Conservation (phyloP, 2,329 filamentous ascomycete genomes). For the Stagonosporopsis chrysanthemi region DNA sequence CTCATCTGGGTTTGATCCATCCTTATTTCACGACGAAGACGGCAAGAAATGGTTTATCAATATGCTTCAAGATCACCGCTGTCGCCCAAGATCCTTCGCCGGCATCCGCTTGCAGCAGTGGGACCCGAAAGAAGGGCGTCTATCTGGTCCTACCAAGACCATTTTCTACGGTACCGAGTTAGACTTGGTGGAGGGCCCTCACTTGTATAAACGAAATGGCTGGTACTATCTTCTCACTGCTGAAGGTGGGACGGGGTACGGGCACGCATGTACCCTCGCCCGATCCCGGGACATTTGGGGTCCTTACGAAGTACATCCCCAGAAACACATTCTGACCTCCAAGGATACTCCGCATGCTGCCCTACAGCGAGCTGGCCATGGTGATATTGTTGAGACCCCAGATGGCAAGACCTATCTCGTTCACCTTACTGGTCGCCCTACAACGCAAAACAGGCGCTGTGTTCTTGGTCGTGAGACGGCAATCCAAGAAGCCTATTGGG, state of each 20-base stretch:
- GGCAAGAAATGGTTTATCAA: slow-evolving; percentile 50
- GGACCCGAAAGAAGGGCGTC: slow-evolving; percentile 56
- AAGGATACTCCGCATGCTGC: slow-evolving; percentile 44
- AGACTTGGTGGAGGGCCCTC: slow-evolving; percentile 49
- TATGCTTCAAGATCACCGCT: slow-evolving; percentile 47
- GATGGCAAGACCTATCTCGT: slow-evolving; percentile 47
- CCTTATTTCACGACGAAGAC: slow-evolving; percentile 47
- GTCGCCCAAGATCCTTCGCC: slow-evolving; percentile 54
- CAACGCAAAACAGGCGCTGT: slow-evolving; percentile 42
- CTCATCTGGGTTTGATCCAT: slow-evolving; percentile 68
- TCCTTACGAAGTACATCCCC: slow-evolving; percentile 51
- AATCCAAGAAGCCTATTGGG: slow-evolving; percentile 68
- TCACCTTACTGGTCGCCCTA: slow-evolving; percentile 46
- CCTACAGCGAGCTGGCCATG: slow-evolving; percentile 48
- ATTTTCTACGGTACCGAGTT: slow-evolving; percentile 63
- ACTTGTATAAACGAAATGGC: slow-evolving; percentile 47
- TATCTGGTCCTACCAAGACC: slow-evolving; percentile 64
- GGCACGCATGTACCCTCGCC: slow-evolving; percentile 51
- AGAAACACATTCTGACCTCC: slow-evolving; percentile 54
- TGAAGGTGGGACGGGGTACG: slow-evolving; percentile 52
- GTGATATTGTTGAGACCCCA: slow-evolving; percentile 47
- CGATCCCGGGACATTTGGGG: slow-evolving; percentile 51
- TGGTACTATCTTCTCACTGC: slow-evolving; percentile 50
- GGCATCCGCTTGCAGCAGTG: slow-evolving; percentile 68
- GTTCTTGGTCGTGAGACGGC: slow-evolving; percentile 47